Evolutionary conservation across 2,329 filamentous ascomycete species (phyloP).

Genomic region (Coniochaeta pulveracea): DNA sequence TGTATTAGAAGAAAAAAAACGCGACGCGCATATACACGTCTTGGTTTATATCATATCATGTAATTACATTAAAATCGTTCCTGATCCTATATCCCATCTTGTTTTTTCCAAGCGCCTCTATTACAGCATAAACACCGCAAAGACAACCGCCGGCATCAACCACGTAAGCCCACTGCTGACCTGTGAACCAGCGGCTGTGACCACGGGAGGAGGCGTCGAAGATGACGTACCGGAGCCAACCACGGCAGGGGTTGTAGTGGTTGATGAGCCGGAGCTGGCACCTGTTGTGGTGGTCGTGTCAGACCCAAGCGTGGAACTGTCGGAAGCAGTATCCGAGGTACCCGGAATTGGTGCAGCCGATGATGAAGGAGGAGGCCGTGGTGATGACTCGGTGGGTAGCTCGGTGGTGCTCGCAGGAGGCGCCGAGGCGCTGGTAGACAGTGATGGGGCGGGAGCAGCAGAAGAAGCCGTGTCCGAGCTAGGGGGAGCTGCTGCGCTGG

Average conservation of each 20-base stretch:
- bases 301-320: not conserved
- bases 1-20: too few species aligned
- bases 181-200: constrained; percentile 5
- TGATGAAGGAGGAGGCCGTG: not conserved
- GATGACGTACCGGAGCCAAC: too few species aligned
- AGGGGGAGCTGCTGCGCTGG: too few species aligned
- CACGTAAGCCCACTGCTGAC: constrained; percentile 1
- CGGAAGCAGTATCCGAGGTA: not conserved
- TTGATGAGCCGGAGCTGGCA: constrained; percentile 2
- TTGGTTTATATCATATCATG: too few species aligned
- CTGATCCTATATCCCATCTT: not conserved
- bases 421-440: not conserved
- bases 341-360: not conserved
- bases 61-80: not conserved
- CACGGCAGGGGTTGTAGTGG: constrained; percentile 1
- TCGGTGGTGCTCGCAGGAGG: not conserved
- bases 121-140: constrained; percentile 4
- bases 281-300: not conserved
- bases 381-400: not conserved
- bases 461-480: too few species aligned
- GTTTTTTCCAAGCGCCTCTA: not conserved
- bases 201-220: too few species aligned
- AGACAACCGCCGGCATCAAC: constrained; percentile 3
- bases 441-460: too few species aligned
- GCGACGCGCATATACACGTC: too few species aligned